Evolutionary conservation across 495 filamentous ascomycete genomes (phyloP).

Genomic region (Platismatia glauca): DNA sequence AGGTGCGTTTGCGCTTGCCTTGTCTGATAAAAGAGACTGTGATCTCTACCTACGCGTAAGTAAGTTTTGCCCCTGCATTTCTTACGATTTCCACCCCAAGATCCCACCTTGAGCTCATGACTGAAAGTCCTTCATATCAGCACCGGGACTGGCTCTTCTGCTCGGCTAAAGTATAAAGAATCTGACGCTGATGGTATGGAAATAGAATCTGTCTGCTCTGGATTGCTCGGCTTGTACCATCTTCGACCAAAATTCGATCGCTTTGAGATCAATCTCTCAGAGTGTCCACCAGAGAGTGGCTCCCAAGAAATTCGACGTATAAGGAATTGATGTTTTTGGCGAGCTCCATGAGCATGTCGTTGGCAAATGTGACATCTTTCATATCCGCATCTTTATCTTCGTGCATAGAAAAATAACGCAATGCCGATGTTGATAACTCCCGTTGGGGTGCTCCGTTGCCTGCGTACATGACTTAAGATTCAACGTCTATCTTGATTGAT

Average conservation of each 20-base stretch:
- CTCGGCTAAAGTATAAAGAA: too few relatives aligned
- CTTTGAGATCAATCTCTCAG: not conserved
- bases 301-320: not conserved
- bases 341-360: not conserved
- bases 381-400: not conserved
- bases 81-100: too few relatives aligned
- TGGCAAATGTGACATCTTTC: not conserved
- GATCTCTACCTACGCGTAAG: too few relatives aligned
- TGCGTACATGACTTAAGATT: too few relatives aligned
- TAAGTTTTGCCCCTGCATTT: too few relatives aligned
- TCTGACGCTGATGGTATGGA: too few relatives aligned
- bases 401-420: not conserved
- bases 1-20: not conserved
- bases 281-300: not conserved
- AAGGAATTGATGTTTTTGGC: not conserved
- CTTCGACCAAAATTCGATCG: not conserved
- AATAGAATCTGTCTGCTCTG: too few relatives aligned
- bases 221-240: not conserved
- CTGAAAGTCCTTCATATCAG: not conserved
- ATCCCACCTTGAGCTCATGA: too few relatives aligned
- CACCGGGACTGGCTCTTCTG: not conserved
- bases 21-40: too few relatives aligned
- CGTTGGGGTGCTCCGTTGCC: too few relatives aligned
- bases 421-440: too few relatives aligned
- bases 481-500: too few relatives aligned